These are phyloP conservation scores for Chrysoporthe cubensis DNA, from an alignment of 2,329 filamentous ascomycete species.

Conservation along the genomic window DNA sequence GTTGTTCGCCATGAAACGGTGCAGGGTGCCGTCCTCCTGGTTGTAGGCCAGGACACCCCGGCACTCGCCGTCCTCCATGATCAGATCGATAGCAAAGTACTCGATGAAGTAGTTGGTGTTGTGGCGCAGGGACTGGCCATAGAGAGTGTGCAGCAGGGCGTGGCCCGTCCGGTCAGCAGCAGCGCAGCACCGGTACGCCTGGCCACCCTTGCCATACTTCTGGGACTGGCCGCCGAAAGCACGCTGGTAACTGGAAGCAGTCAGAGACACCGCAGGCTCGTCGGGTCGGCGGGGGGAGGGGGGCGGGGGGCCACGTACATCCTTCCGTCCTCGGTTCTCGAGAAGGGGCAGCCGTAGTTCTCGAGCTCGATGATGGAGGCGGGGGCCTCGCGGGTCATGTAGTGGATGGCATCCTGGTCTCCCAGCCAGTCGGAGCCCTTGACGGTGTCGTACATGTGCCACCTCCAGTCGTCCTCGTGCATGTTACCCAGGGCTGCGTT, in stretches of 20 bases:
- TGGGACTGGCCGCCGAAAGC: conserved; percentile 97
- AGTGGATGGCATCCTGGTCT: conserved; percentile 97
- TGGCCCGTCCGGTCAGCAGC: conserved; percentile 96
- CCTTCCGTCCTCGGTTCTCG: conserved; percentile 91
- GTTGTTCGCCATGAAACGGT: conserved; percentile 95
- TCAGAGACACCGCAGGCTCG: conserved; percentile 25
- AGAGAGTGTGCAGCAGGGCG: conserved; percentile 96
- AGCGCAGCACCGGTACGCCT: conserved; percentile 96
- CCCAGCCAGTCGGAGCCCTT: conserved; percentile 98
- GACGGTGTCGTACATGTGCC: conserved; percentile 99
- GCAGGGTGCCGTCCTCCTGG: conserved; percentile 96
- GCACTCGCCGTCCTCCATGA: conserved; percentile 97
- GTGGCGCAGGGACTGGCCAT: conserved; percentile 94
- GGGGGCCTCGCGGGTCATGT: conserved; percentile 96
- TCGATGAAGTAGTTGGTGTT: conserved; percentile 99
- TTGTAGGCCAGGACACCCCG: conserved; percentile 97
- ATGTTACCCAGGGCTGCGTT: conserved; percentile 92
- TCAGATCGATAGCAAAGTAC: conserved; percentile 94
- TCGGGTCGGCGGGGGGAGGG: neutral
- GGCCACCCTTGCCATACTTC: conserved; percentile 93
- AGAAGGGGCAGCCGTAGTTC: conserved; percentile 97
- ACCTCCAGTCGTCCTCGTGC: conserved; percentile 98
- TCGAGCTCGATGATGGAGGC: conserved; percentile 92
- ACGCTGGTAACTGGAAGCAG: conserved; percentile 77
- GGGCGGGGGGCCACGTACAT: conserved; percentile 62